Evolutionary conservation across 208 protist species (phyloP).

Genomic region (Crithidia brevicula): DNA sequence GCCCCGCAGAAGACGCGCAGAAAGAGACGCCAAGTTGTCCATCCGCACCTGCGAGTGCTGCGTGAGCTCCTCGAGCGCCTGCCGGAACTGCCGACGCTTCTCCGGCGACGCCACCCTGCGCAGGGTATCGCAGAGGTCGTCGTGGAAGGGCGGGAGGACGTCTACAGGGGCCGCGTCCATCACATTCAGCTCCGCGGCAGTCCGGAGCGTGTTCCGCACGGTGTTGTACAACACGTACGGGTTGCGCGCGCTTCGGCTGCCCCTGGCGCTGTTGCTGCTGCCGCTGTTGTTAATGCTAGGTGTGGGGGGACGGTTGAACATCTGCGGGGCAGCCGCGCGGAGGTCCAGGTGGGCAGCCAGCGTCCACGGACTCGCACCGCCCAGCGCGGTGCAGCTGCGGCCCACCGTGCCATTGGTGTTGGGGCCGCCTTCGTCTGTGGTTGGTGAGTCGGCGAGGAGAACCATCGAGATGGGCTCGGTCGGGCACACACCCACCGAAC

Average conservation of each 20-base stretch:
- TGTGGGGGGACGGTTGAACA: not conserved
- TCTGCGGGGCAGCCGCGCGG: conserved; percentile 5
- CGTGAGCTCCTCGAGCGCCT: conserved; percentile 18
- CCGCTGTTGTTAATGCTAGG: not conserved
- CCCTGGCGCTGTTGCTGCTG: not conserved
- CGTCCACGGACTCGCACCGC: conserved; percentile 20
- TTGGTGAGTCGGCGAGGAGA: not conserved
- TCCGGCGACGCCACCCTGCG: conserved; percentile 11
- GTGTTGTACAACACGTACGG: conserved; percentile 14
- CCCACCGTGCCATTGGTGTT: not conserved
- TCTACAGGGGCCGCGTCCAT: conserved; percentile 24
- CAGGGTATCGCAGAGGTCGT: conserved; percentile 23
- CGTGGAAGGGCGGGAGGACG: conserved; percentile 28
- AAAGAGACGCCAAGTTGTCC: conserved; percentile 17
- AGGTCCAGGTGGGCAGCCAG: conserved; percentile 11
- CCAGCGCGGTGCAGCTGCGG: conserved; percentile 3
- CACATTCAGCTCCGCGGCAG: conserved; percentile 21
- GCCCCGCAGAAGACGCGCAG: conserved; percentile 20
- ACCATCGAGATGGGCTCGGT: conserved; percentile 34
- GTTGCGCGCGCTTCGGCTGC: conserved; percentile 1
- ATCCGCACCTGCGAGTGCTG: conserved; percentile 22
- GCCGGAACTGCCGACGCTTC: conserved; percentile 24
- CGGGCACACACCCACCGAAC: conserved; percentile 49
- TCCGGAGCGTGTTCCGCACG: conserved; percentile 8
- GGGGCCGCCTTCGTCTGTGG: not conserved